Conservation (phyloP, 352 stramenopile species). For the Phytopythium ostracodes region DNA sequence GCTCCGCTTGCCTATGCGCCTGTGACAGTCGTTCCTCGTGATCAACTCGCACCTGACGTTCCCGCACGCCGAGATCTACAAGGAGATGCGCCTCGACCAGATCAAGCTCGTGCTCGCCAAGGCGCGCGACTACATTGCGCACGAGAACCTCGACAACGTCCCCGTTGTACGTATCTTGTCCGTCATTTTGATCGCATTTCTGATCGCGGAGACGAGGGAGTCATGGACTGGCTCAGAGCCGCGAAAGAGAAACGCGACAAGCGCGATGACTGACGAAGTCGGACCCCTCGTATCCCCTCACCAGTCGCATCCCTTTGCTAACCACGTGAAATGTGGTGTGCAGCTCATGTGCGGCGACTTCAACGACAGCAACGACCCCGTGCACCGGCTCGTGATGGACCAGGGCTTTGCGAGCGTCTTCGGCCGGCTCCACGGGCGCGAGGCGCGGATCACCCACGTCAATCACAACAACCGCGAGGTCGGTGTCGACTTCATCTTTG, state of each 20-base stretch:
- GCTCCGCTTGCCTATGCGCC: background rate
- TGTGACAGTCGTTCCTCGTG: conserved; percentile 61
- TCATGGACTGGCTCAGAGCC: background rate
- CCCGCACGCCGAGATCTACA: conserved; percentile 76
- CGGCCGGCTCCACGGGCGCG: conserved; percentile 61
- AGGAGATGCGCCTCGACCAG: conserved; percentile 71
- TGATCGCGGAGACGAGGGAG: background rate
- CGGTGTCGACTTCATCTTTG: conserved; percentile 86
- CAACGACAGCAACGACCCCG: conserved; percentile 82
- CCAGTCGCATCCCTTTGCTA: background rate
- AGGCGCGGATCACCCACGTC: conserved; percentile 83
- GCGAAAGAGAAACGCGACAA: conserved; percentile 2
- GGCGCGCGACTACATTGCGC: conserved; percentile 60
- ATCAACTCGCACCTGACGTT: conserved; percentile 87
- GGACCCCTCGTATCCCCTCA: background rate
- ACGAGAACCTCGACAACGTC: conserved; percentile 59
- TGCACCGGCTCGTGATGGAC: conserved; percentile 70
- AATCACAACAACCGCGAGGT: conserved; percentile 89
- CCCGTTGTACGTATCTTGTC: conserved; percentile 39
- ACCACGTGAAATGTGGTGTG: background rate
- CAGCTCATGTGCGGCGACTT: conserved; percentile 83
- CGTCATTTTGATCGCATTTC: background rate
- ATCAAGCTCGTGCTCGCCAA: conserved; percentile 75
- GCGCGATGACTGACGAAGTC: background rate
- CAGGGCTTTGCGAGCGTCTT: conserved; percentile 79